Evolutionary conservation across 352 stramenopile genomes (phyloP).

Genomic region (Globisporangium iwayamae): DNA sequence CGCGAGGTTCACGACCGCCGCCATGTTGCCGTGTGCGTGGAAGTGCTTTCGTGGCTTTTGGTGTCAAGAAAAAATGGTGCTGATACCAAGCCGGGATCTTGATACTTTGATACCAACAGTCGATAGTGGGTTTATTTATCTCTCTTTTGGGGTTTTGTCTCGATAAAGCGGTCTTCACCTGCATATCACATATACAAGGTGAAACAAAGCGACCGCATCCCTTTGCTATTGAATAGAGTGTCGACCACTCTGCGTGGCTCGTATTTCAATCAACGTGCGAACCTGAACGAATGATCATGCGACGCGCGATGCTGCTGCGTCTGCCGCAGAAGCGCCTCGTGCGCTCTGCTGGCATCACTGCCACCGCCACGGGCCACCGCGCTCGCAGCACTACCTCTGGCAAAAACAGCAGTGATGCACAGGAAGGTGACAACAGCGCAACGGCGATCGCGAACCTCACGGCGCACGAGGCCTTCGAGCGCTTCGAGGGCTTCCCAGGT

Average conservation of each 20-base stretch:
- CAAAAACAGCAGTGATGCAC: neutral
- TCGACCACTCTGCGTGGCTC: neutral
- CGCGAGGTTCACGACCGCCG: slow-evolving; percentile 35
- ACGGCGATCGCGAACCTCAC: slow-evolving; percentile 14
- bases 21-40: no score
- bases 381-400: neutral
- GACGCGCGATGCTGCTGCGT: slow-evolving; percentile 4
- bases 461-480: slow-evolving; percentile 40
- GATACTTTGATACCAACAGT: no score
- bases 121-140: no score
- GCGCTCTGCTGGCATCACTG: neutral
- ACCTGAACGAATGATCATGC: slow-evolving; percentile 11
- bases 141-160: no score
- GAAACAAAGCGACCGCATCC: no score
- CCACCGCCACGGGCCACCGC: neutral
- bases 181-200: no score
- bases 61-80: no score
- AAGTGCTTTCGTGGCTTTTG: no score
- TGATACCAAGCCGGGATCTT: no score
- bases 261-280: neutral
- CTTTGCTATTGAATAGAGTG: no score
- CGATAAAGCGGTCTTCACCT: no score
- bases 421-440: neutral
- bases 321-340: neutral
- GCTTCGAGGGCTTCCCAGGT: slow-evolving; percentile 46